phyloP scores from a whole-genome alignment of 176 grass and related monocot genomes.

The Stipa capillata region DNA sequence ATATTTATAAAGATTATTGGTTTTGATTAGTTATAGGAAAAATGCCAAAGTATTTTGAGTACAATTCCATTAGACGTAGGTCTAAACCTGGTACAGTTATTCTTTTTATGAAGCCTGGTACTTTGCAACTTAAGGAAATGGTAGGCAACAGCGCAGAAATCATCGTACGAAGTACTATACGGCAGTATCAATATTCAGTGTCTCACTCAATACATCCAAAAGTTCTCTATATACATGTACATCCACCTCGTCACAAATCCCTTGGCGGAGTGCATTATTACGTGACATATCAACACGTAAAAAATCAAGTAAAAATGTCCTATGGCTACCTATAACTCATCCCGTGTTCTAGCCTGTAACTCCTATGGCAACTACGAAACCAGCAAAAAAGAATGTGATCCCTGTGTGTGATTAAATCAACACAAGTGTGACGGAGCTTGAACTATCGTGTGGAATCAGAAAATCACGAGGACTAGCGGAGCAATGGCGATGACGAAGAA shows the following conservation, averaged over 20 bases:
- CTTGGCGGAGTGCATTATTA: constrained; percentile 9
- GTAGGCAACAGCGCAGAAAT: too few relatives aligned
- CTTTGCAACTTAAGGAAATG: too few relatives aligned
- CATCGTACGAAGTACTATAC: too few relatives aligned
- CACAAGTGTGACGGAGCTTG: too few relatives aligned
- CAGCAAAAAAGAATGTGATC: constrained; percentile 22
- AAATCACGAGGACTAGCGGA: constrained; percentile 21
- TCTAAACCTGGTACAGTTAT: too few relatives aligned
- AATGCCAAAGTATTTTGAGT: too few relatives aligned
- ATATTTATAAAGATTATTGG: too few relatives aligned
- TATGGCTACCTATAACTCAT: background rate
- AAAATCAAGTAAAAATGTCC: constrained; percentile 14
- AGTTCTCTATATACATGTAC: constrained; percentile 9
- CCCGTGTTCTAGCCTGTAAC: constrained; percentile 32
- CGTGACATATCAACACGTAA: background rate
- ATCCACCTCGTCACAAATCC: constrained; percentile 18
- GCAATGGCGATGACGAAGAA: background rate
- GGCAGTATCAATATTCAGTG: too few relatives aligned
- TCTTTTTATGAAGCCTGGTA: too few relatives aligned
- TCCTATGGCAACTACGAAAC: constrained; percentile 10
- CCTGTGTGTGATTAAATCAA: background rate
- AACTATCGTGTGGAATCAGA: too few relatives aligned
- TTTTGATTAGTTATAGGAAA: too few relatives aligned
- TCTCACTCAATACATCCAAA: constrained; percentile 2
- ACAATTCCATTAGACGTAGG: too few relatives aligned